phyloP scores from a whole-genome alignment of 352 stramenopile genomes.

The Pythium apleroticum region DNA sequence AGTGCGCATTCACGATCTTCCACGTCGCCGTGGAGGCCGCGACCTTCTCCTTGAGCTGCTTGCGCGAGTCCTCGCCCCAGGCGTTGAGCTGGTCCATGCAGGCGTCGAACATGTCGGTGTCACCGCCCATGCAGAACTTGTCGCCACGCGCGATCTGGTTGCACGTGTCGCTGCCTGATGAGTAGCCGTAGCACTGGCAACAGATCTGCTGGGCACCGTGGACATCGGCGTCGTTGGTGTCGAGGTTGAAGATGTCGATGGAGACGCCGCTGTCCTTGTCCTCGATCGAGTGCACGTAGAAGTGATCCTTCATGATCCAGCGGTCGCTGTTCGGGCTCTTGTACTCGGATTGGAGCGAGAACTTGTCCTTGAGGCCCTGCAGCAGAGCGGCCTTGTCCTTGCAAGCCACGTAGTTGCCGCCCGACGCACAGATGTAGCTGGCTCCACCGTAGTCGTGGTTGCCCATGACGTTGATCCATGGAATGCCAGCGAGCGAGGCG shows the following conservation, averaged over 20 bases:
- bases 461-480: slow-evolving; percentile 84
- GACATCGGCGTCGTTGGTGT: slow-evolving; percentile 68
- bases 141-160: slow-evolving; percentile 55
- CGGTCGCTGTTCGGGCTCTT: slow-evolving; percentile 77
- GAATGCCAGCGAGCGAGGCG: slow-evolving; percentile 49
- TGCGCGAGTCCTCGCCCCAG: slow-evolving; percentile 61
- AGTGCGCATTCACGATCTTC: slow-evolving; percentile 88
- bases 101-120: slow-evolving; percentile 64
- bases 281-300: slow-evolving; percentile 73
- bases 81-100: slow-evolving; percentile 65
- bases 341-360: slow-evolving; percentile 73
- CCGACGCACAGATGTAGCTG: slow-evolving; percentile 69
- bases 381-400: slow-evolving; percentile 44
- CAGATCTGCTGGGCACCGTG: slow-evolving; percentile 73
- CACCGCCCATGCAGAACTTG: slow-evolving; percentile 45
- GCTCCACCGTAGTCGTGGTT: slow-evolving; percentile 87
- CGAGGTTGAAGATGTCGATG: slow-evolving; percentile 87
- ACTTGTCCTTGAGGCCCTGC: slow-evolving; percentile 59
- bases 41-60: slow-evolving; percentile 49
- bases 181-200: slow-evolving; percentile 83
- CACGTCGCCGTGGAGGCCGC: slow-evolving; percentile 68
- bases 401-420: slow-evolving; percentile 43
- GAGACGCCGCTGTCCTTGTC: slow-evolving; percentile 56
- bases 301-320: slow-evolving; percentile 82
- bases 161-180: slow-evolving; percentile 51